A percentile compares a stretch with the other conserved stretches of the same genome.
Conservation (phyloP, 306 rosid species). For the Geum urbanum region DNA sequence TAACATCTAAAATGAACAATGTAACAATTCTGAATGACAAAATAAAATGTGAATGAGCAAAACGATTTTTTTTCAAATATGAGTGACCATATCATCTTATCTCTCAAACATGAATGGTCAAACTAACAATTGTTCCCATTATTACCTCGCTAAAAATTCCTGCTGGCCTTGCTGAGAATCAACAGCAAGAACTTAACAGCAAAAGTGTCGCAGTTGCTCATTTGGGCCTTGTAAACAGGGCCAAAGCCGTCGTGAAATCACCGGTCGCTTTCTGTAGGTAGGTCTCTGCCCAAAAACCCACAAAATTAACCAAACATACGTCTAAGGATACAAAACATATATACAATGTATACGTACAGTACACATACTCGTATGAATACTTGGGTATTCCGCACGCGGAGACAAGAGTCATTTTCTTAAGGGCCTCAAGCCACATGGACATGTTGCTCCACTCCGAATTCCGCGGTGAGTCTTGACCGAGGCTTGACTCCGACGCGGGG, state of each 20-base stretch:
- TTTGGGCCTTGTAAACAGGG: conserved; percentile 17
- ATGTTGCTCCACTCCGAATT: conserved; percentile 19
- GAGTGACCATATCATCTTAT: no score
- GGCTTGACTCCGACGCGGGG: background rate
- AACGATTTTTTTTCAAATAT: no score
- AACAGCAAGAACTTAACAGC: conserved; percentile 10
- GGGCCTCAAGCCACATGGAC: conserved; percentile 15
- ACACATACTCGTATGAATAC: conserved; percentile 5
- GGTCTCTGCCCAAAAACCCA: background rate
- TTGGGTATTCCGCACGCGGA: conserved; percentile 18
- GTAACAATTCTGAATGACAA: no score
- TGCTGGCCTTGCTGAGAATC: conserved; percentile 12
- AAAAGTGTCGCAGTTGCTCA: conserved; percentile 6
- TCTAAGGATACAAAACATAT: background rate
- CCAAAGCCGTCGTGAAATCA: conserved; percentile 3
- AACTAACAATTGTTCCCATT: no score
- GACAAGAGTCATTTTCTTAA: background rate
- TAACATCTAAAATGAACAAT: no score
- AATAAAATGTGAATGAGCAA: no score
- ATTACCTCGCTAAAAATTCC: conserved; percentile 10
- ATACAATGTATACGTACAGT: background rate
- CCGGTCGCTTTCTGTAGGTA: background rate
- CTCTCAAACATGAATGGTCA: no score
- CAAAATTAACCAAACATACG: background rate
- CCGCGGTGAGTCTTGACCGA: conserved; percentile 6